phyloP scores from a whole-genome alignment of 75 land plant species.

The Ceratopteris richardii region DNA sequence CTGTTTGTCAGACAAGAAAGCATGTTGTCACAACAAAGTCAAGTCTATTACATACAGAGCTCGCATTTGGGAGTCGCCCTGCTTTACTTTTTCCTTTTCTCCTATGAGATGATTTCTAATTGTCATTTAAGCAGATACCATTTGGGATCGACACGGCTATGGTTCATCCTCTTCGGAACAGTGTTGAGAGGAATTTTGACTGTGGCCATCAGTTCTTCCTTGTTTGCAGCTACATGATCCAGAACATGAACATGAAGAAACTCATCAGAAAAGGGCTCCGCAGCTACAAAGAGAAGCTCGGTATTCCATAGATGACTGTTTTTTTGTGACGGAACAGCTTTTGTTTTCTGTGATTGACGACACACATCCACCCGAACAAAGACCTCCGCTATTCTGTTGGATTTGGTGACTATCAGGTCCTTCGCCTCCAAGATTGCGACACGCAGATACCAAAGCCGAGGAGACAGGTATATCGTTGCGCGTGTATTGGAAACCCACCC shows the following conservation, averaged over 20 bases:
- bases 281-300: slow-evolving; percentile 7
- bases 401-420: slow-evolving; percentile 44
- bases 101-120: too few relatives aligned
- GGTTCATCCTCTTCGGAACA: neutral
- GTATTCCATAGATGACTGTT: slow-evolving; percentile 44
- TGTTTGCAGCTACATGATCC: slow-evolving; percentile 13
- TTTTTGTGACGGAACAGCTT: neutral
- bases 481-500: slow-evolving; percentile 30
- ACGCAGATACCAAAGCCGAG: slow-evolving; percentile 50
- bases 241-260: slow-evolving; percentile 8
- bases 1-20: neutral
- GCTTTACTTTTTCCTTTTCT: too few relatives aligned
- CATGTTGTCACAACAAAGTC: slow-evolving; percentile 1
- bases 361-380: neutral
- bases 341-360: neutral
- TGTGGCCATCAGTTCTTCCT: slow-evolving; percentile 2
- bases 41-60: too few relatives aligned
- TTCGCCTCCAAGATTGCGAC: slow-evolving; percentile 49
- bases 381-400: neutral
- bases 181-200: slow-evolving; percentile 2
- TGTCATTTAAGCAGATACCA: too few relatives aligned
- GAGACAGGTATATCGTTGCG: slow-evolving; percentile 59
- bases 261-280: slow-evolving; percentile 9
- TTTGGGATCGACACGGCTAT: too few relatives aligned
- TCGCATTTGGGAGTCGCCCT: too few relatives aligned